Evolutionary conservation across 2,329 filamentous ascomycete species (phyloP), one percentile per base, ranked within the genome.

Genomic region (Sporothrix dimorphospora): DNA sequence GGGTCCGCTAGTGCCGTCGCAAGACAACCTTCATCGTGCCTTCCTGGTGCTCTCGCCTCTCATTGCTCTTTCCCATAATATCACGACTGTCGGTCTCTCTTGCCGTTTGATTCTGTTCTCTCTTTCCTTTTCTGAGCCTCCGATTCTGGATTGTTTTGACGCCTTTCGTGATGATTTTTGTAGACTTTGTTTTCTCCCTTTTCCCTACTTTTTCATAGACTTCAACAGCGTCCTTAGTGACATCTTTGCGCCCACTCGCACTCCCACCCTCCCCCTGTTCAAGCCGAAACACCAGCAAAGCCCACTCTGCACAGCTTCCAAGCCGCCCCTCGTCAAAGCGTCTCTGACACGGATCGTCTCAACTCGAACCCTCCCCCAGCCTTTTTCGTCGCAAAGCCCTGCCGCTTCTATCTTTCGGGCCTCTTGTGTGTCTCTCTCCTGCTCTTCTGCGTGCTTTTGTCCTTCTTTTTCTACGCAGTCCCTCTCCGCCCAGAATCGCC

Each of bases 341-440:
- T 79, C 81, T 83, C 82, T 83, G 80, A 85, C 83, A 80, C 72
- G 72, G 72, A 76, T 78, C 81, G 83, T 84, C 83, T 84, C 83
- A 83, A 82, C 79, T 78, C 74, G 71, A 82, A 82, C 80, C 78
- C 75, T n/a, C n/a, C 75, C 40, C 74, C 77, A 76, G 38, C 12
- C 76, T 74, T 74, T 69, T 72, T 75, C 76, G 75, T 77, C 76
- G 76, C 74, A 73, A 74, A 74, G 73, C 72, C 75, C 75, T 76
- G 76, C 76, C 76, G 72, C 80, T 7, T 65, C 38, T 30, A 27
- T 34, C 78, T 77, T 66, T 6, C 14, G n/a, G 19, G 19, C 49
- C 16, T 24, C 16, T 24, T 65, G 40, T 27, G 51, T 57, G 14
- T n/a, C 21, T 71, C 19, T 51, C 51, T 24, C 19, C 4, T 21